phyloP scores from a whole-genome alignment of 805 yeast genomes.

The Helenozyma baotianmanensis region DNA sequence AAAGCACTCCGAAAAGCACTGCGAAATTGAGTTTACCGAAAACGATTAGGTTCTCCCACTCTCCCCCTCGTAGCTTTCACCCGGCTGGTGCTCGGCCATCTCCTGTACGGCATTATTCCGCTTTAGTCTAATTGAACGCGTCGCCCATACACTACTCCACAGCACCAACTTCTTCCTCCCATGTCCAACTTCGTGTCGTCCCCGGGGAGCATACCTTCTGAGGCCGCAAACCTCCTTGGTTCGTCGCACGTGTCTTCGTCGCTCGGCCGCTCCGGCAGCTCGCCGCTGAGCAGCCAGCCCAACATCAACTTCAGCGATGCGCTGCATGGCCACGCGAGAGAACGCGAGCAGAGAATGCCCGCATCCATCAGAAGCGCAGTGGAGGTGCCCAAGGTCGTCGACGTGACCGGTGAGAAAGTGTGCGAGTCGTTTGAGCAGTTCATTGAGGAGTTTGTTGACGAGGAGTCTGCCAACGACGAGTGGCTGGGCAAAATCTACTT shows the following conservation, averaged over 20 bases:
- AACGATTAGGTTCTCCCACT: too few relatives aligned
- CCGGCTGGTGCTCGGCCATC: too few relatives aligned
- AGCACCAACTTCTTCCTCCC: background rate
- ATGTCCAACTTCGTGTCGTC: conserved; percentile 44
- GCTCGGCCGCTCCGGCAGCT: conserved; percentile 32
- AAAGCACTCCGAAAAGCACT: too few relatives aligned
- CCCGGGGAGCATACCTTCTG: conserved; percentile 41
- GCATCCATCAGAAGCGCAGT: conserved; percentile 14
- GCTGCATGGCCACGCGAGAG: conserved; percentile 38
- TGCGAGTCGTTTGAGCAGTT: conserved; percentile 86
- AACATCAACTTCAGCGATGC: conserved; percentile 17
- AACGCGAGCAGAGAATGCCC: conserved; percentile 47
- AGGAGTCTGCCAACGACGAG: conserved; percentile 28
- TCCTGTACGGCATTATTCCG: too few relatives aligned
- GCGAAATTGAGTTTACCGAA: too few relatives aligned
- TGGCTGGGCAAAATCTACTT: conserved; percentile 61
- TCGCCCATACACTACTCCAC: background rate
- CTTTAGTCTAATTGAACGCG: conserved; percentile 13
- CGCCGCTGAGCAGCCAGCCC: conserved; percentile 25
- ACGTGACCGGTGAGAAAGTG: conserved; percentile 90
- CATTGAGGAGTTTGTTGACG: conserved; percentile 57
- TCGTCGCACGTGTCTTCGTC: conserved; percentile 43
- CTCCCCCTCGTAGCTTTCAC: too few relatives aligned
- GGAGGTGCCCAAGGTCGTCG: conserved; percentile 76
- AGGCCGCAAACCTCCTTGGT: conserved; percentile 36